Percentiles rank a stretch among this genome's conserved stretches.
Conservation (phyloP, 768 basidiomycete species). For the Russula lepida region DNA sequence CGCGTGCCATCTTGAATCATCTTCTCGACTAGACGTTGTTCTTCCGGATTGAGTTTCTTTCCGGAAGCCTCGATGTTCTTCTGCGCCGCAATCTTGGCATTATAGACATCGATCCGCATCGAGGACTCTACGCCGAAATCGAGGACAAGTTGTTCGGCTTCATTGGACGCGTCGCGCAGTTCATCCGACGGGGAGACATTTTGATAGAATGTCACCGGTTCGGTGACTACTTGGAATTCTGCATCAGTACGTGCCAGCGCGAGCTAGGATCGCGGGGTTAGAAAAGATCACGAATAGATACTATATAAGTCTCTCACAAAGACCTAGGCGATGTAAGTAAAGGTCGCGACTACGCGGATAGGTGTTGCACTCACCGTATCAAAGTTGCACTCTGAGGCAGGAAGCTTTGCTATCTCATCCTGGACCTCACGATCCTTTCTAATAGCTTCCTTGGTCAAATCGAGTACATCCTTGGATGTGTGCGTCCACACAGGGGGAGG, state of each 20-base stretch:
- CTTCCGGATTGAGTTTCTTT: conserved; percentile 50
- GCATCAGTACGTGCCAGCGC: conserved; percentile 56
- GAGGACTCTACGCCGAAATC: conserved; percentile 68
- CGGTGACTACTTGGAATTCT: conserved; percentile 39
- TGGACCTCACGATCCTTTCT: conserved; percentile 43
- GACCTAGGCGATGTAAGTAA: conserved; percentile 38
- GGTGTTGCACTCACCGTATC: conserved; percentile 43
- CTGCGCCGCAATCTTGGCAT: conserved; percentile 60
- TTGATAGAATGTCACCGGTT: conserved; percentile 45
- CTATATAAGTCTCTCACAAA: conserved; percentile 52
- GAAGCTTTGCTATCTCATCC: conserved; percentile 53
- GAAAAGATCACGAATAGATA: conserved; percentile 13
- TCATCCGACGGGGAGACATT: conserved; percentile 48
- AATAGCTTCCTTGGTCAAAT: conserved; percentile 51
- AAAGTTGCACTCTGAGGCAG: conserved; percentile 51
- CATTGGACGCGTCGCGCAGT: conserved; percentile 75
- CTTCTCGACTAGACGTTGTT: conserved; percentile 72
- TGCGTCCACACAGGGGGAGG: conserved; percentile 60
- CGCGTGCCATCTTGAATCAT: conserved; percentile 75
- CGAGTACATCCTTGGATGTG: conserved; percentile 41
- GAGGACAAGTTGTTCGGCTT: conserved; percentile 59
- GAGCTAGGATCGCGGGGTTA: conserved; percentile 33
- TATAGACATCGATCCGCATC: conserved; percentile 76
- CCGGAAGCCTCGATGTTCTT: conserved; percentile 58
- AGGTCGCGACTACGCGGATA: neutral